A percentile compares a stretch with the other conserved stretches of the same genome.
Evolutionary conservation across 2,329 filamentous ascomycete genomes (phyloP).

Genomic region (Penicillium aurantiogriseum): DNA sequence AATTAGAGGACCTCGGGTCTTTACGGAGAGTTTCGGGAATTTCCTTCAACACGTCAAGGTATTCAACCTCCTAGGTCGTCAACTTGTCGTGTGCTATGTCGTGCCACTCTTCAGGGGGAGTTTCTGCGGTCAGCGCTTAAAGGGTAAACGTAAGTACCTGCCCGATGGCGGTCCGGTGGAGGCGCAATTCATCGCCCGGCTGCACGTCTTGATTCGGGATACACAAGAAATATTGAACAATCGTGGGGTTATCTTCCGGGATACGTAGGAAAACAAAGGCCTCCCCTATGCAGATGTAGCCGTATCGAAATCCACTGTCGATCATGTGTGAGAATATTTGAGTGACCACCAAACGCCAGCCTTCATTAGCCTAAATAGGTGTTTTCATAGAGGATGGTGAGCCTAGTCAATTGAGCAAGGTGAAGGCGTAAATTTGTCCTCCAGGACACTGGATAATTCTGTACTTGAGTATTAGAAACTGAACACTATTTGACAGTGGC

Average conservation of each 20-base stretch:
- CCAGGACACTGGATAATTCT: too few species aligned
- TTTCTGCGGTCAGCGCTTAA: constrained; percentile 24
- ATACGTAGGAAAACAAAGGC: too few species aligned
- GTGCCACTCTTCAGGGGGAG: constrained; percentile 26
- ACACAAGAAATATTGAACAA: constrained; percentile 2
- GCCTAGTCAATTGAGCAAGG: too few species aligned
- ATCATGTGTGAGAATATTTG: constrained; percentile 35
- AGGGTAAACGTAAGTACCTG: constrained; percentile 36
- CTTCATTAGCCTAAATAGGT: too few species aligned
- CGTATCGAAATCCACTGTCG: constrained; percentile 21
- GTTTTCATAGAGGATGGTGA: too few species aligned
- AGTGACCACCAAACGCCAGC: constrained; percentile 16
- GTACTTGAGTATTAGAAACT: too few species aligned
- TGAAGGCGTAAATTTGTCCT: too few species aligned
- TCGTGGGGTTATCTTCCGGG: too few species aligned
- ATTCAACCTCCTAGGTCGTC: constrained; percentile 25
- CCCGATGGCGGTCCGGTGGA: constrained; percentile 34
- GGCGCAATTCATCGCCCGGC: constrained; percentile 19
- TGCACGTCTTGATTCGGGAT: constrained; percentile 29
- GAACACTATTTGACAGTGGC: too few species aligned
- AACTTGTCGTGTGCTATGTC: constrained; percentile 20
- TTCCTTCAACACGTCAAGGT: constrained; percentile 19
- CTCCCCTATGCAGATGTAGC: constrained; percentile 32
- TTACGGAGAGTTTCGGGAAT: constrained; percentile 27
- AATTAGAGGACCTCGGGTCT: constrained; percentile 22